Evolutionary conservation across 768 basidiomycete species (phyloP), one percentile per base, ranked within the genome.

Genomic region (Gelatoporia subvermispora): DNA sequence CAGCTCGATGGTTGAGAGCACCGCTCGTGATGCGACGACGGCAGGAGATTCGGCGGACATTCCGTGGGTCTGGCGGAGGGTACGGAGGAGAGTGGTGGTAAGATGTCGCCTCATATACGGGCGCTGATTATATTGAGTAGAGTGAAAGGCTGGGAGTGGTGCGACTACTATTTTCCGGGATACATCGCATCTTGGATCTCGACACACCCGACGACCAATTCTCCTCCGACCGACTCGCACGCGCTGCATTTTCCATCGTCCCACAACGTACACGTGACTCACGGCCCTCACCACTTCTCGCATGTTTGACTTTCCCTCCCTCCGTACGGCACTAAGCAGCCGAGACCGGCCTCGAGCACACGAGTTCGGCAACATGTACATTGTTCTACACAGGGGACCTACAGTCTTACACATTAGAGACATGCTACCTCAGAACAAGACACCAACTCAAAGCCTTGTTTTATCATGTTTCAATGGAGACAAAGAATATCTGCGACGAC

Each of bases 1-100:
- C 38, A 95, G 73, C 64, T 93, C 89, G 56, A 94, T 73, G 60
- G 72, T 83, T 10, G 86, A 79, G 53, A 91, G 79, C 38, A 76
- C 74, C 48, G 81, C 76, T 50, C 70, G 72, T 17, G 84, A 83
- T 51, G 85, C 84, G 47, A 68, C 60, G 47, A 81, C 71, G 41
- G 86, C 85, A 50, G 73, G 84, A 13, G 28, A 31, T 5, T 31
- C 28, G 40, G 80, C 85, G 35, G 65, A 49, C 65, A 66, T 67
- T 23, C 46, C 52, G 52, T 57, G 60, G 44, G 52, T 49, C 13
- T 42, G 44, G 44, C 47, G 59, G 52, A 81, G 81, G 42, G 55
- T 55, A n/a, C 45, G 38, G 51, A 50, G 44, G 47, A 51, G 41
- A 38, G 53, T 37, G 10, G 39, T 45, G 47, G 48, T 23, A 17